Conservation (phyloP, 352 stramenopile genomes). For the Aphanomyces cochlioides region DNA sequence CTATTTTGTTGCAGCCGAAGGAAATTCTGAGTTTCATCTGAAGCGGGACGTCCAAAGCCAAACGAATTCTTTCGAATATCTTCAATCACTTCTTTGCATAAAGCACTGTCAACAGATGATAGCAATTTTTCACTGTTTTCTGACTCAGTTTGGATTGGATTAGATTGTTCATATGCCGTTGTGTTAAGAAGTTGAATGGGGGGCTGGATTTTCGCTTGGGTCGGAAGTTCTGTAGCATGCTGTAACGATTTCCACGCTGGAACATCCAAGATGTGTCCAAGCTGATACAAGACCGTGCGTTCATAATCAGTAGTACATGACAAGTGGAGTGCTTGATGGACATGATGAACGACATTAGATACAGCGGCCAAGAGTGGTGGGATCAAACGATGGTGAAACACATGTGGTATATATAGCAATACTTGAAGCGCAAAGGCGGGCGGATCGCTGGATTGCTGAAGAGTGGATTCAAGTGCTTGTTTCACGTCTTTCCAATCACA, state of each 20-base stretch:
- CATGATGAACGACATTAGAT: not conserved
- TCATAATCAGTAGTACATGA: not conserved
- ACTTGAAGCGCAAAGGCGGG: not conserved
- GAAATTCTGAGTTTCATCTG: conserved; percentile 53
- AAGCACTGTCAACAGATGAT: too few species aligned
- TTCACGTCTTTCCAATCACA: conserved; percentile 12
- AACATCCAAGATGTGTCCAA: not conserved
- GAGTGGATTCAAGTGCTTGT: not conserved
- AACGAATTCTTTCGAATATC: conserved; percentile 69
- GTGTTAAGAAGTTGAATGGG: too few species aligned
- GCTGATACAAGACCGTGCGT: not conserved
- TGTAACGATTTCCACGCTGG: not conserved
- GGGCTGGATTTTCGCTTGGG: too few species aligned
- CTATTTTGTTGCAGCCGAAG: conserved; percentile 71
- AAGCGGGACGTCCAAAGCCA: conserved; percentile 65
- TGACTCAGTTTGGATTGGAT: too few species aligned
- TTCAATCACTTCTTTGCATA: conserved; percentile 54
- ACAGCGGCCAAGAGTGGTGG: conserved; percentile 1
- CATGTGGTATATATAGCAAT: not conserved
- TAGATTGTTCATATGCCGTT: not conserved
- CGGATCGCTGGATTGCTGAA: not conserved
- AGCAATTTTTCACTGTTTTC: too few species aligned
- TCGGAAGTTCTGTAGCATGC: too few species aligned
- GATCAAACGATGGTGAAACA: not conserved
- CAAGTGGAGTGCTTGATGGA: not conserved